Percentiles rank a stretch among this genome's conserved stretches.
Evolutionary conservation across 306 rosid species (phyloP).

Genomic region (Sphenostylis stenocarpa): DNA sequence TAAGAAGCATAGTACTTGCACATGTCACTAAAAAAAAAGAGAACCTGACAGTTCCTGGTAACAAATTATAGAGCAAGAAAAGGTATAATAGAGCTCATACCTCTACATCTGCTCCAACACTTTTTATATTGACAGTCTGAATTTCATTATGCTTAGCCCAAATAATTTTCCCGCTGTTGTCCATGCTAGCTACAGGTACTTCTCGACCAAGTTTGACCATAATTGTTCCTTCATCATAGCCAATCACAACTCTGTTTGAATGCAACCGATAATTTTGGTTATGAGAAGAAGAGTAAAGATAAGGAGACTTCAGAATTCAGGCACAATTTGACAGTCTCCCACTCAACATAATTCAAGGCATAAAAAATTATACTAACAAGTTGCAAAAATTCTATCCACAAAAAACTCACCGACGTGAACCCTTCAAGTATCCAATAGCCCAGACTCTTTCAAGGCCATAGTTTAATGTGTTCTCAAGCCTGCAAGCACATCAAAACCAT

Average conservation of each 20-base stretch:
- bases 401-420: constrained; percentile 84
- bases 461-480: constrained; percentile 95
- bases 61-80: constrained; percentile 17
- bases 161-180: constrained; percentile 91
- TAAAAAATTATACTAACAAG: constrained; percentile 15
- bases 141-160: constrained; percentile 99
- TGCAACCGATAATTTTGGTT: constrained; percentile 5
- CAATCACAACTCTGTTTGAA: constrained; percentile 79
- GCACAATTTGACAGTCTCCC: constrained; percentile 22
- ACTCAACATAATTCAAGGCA: background rate
- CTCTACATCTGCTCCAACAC: constrained; percentile 93
- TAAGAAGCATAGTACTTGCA: constrained; percentile 41
- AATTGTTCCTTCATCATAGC: constrained; percentile 95
- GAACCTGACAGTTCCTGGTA: constrained; percentile 14
- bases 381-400: background rate
- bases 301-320: constrained; percentile 16
- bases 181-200: constrained; percentile 98
- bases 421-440: constrained; percentile 95
- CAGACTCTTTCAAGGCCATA: constrained; percentile 99
- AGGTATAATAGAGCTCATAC: constrained; percentile 44
- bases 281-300: background rate
- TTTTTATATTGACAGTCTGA: constrained; percentile 92
- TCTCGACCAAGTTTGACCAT: constrained; percentile 99
- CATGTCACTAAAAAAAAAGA: constrained; percentile 19
- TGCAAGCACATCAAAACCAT: constrained; percentile 42